A percentile compares a stretch with the other conserved stretches of the same genome.
Evolutionary conservation across 805 yeast genomes (phyloP).

Genomic region (Candida sithepensis): DNA sequence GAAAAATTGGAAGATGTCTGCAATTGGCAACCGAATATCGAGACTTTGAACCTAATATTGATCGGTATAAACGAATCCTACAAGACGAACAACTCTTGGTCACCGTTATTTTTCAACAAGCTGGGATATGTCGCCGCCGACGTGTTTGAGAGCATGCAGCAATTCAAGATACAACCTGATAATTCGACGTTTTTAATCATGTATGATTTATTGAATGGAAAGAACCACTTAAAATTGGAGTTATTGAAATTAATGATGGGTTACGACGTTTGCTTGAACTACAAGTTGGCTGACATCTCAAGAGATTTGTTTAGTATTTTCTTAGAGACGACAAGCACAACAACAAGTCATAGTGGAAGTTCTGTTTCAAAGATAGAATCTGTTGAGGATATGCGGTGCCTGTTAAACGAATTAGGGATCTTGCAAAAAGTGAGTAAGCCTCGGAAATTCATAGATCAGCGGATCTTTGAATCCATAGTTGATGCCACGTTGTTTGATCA

Average conservation of each 20-base stretch:
- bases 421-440: neutral
- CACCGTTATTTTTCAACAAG: neutral
- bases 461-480: neutral
- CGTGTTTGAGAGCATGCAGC: constrained; percentile 4
- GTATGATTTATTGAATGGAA: constrained; percentile 4
- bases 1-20: constrained; percentile 1
- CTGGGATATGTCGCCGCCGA: neutral
- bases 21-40: constrained; percentile 2
- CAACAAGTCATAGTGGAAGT: neutral
- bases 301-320: neutral
- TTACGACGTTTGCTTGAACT: neutral
- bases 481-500: neutral
- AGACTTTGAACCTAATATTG: constrained; percentile 8
- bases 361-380: neutral
- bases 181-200: constrained; percentile 4
- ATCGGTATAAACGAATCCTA: neutral
- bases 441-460: neutral
- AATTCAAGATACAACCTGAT: constrained; percentile 2
- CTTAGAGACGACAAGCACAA: neutral
- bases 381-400: neutral
- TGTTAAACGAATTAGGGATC: neutral
- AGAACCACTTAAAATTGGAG: constrained; percentile 1
- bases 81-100: neutral
- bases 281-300: neutral
- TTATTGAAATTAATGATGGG: constrained; percentile 8